Evolutionary conservation across 192 early-diverging fungal species (phyloP), one percentile per base, ranked within the genome.

Genomic region (Entomortierella beljakovae): DNA sequence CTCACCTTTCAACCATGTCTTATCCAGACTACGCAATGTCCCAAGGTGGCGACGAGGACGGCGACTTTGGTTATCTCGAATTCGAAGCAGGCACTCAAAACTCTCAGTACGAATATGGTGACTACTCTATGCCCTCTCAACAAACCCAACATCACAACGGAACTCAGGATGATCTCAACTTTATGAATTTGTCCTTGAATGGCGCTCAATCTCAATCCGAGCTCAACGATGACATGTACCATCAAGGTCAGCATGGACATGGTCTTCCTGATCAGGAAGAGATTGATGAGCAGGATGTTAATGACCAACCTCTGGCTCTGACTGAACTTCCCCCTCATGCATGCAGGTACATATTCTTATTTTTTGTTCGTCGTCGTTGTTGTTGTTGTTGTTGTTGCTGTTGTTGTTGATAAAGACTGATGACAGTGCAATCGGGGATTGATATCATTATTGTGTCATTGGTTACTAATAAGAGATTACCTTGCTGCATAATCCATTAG

Each of bases 281-380:
- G 50, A 71, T 73, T 3, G 89, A 83, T 16, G 89, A 90, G 6
- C 70, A 85, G n/a, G 86, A 86, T 48, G 79, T 71, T 29, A 84
- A 88, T 32, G 85, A 81, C 48, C 84, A 89, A 60, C 70, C 76
- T 15, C 38, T 81, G 1, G 83, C 82, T 26, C 43, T 80, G 23
- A 88, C 82, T 48, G 90, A 87, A 22, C 85, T 91, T n/a, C 94
- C 95, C 0, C 86, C 83, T 38, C 94, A 96, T 68, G 93, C 94
- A 10, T 98, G 96, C 82, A 79, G 61, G 67, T 79, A 69, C 13
- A 66, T 74, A 23, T 60, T 1, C 28, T 32, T 29, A 38, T 26
- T 26, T 34, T 69, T 49, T 59, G 23, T 22, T 53, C 20, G 1
- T 18, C 49, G 42, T 26, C 29, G 31, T 64, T 52, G 50, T 32